Conservation (phyloP, 768 basidiomycete species). For the Xanthoconium purpureum region DNA sequence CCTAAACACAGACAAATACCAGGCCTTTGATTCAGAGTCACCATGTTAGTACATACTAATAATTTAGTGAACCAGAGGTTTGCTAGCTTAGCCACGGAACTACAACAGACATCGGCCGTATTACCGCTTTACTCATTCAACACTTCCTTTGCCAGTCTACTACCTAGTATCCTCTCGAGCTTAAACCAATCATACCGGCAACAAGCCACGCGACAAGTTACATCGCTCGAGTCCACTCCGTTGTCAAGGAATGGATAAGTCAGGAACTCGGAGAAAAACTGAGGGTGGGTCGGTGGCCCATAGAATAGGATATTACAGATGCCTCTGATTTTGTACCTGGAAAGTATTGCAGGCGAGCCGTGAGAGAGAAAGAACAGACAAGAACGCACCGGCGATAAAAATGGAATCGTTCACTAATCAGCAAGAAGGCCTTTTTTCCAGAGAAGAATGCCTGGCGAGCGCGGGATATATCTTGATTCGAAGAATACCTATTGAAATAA, state of each 20-base stretch:
- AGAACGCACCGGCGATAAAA: conserved; percentile 78
- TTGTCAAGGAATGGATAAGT: conserved; percentile 89
- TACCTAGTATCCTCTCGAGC: conserved; percentile 69
- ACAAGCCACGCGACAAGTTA: conserved; percentile 78
- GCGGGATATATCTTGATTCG: conserved; percentile 90
- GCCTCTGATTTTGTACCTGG: conserved; percentile 90
- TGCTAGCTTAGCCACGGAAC: too few relatives aligned
- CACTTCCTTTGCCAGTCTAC: conserved; percentile 19
- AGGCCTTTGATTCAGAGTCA: too few relatives aligned
- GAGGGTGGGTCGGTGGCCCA: conserved; percentile 83
- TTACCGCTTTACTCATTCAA: conserved; percentile 5
- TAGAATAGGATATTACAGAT: conserved; percentile 94
- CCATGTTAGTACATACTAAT: too few relatives aligned
- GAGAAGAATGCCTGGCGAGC: conserved; percentile 92
- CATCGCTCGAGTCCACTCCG: conserved; percentile 81
- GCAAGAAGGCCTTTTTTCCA: conserved; percentile 79
- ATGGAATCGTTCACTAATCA: conserved; percentile 97
- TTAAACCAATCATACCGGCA: conserved; percentile 87
- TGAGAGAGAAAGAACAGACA: background rate
- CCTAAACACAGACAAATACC: conserved; percentile 20
- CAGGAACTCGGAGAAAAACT: conserved; percentile 89
- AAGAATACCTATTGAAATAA: conserved; percentile 65
- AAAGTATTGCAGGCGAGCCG: background rate
- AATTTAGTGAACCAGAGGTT: too few relatives aligned
- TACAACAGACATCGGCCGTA: background rate